Conservation (phyloP, 306 rosid genomes). For the Vachellia collinsii region DNA sequence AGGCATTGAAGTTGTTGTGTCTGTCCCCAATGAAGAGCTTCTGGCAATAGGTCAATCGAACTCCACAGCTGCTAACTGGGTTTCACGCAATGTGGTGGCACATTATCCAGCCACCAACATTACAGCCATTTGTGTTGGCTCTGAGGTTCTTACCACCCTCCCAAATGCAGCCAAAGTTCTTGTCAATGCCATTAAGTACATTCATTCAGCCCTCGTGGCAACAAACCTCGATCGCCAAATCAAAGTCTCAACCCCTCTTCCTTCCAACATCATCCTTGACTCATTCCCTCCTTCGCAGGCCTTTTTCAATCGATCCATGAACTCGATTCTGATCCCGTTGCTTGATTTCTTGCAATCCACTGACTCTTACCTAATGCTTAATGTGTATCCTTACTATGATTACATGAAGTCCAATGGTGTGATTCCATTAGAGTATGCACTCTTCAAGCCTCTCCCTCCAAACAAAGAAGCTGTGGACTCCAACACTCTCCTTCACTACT, state of each 20-base stretch:
- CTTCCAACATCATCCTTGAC: constrained; percentile 79
- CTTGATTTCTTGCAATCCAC: constrained; percentile 82
- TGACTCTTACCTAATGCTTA: constrained; percentile 69
- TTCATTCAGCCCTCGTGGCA: constrained; percentile 76
- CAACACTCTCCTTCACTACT: constrained; percentile 76
- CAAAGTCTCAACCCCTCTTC: constrained; percentile 77
- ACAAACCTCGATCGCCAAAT: constrained; percentile 77
- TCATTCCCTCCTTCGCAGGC: constrained; percentile 94
- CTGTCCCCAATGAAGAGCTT: constrained; percentile 78
- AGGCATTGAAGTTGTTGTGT: constrained; percentile 69
- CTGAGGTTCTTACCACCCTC: constrained; percentile 68
- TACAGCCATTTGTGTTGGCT: constrained; percentile 81
- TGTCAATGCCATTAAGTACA: constrained; percentile 69
- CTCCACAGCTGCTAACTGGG: constrained; percentile 87
- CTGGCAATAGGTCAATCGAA: constrained; percentile 83
- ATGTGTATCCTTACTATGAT: constrained; percentile 82
- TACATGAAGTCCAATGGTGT: constrained; percentile 83
- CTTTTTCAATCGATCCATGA: constrained; percentile 68
- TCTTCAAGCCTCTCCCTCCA: constrained; percentile 69
- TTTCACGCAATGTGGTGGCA: constrained; percentile 74
- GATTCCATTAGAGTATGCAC: constrained; percentile 80
- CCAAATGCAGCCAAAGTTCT: constrained; percentile 82
- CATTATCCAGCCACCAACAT: constrained; percentile 88
- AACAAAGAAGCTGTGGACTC: constrained; percentile 89
- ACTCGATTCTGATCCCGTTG: constrained; percentile 71